Base-by-base conservation (phyloP, 306 rosid genomes). In the Casuarina cunninghamiana region DNA sequence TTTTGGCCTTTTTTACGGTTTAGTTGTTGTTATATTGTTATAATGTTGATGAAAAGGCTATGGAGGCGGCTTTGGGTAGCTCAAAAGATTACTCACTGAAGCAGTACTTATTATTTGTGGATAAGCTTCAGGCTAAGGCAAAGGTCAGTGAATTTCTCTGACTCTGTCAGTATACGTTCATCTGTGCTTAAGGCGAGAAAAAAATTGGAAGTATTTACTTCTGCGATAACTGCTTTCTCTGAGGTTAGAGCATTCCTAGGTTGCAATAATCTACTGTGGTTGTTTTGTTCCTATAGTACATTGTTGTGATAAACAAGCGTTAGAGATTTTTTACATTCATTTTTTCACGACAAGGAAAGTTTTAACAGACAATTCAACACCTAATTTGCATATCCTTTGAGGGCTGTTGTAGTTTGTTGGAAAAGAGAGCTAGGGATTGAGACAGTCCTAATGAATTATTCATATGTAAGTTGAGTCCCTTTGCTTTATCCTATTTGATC, bases 41-140 rank as follows among this genome's bases (percentile, higher is more conserved):
- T 42, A 11, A 42, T 62, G 72, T 61, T 79, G 73, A 60, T 55
- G 62, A 62, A 65, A 76, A 90, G 98, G 98, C 97, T 71, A 86
- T 91, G 97, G 91, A 63, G 75, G 92, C 93, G 32, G 87, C 92
- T 78, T 86, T 95, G 53, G 96, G 98, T 3, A 89, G 79, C 81
- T 90, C 96, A 13, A 90, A 91, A 77, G 97, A 95, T 81, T 91
- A 92, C 75, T 71, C 96, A 3, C 93, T 90, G 35, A 95, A 95
- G 93, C 98, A 89, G 82, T 92, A 92, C 80, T 77, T 95, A 42
- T n/a, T 68, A 42, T 92, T 92, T 4, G 88, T 80, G 1, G 53
- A 81, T 55, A 90, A 88, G 74, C 74, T 92, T 37, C 93, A 88
- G 80, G 39, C 75, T 12, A 95, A 95, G 80, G 91, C 98, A 5